Evolutionary conservation across 148 eudicot genomes (phyloP), one percentile per base, ranked within the genome.

Genomic region (Hydrangea macrophylla): DNA sequence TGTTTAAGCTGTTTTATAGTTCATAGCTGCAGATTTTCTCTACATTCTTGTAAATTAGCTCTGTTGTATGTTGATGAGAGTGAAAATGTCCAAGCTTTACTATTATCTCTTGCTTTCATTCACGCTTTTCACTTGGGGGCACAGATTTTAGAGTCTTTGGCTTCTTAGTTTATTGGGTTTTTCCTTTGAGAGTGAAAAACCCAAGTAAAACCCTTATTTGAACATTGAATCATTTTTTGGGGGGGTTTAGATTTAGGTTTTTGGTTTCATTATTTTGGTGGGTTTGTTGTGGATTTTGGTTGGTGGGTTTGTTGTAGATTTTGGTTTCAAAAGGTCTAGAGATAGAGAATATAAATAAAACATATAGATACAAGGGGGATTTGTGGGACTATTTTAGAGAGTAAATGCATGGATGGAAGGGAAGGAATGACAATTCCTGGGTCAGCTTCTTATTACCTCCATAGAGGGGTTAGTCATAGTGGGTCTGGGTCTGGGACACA

Each of bases 351-450:
- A 35, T 35, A 35, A 3, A 35, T 35, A 35, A 8, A 35, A 35
- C 5, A 48, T 18, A 48, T 48, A 48, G 53, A 22, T 5, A n/a
- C 6, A 5, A 17, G 5, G n/a, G 53, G 17, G 53, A 15, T 48
- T 1, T 48, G 59, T 65, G 66, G 18, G 44, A 7, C 33, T 15
- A 22, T 66, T 10, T n/a, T 27, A 18, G 2, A 17, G 18, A 51
- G 72, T 74, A 74, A 68, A 74, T 74, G 77, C 77, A 74, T 74
- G 77, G 77, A 74, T 74, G 77, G 76, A 36, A 73, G 76, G 33
- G 71, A 67, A 67, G 62, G 72, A 55, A 67, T 68, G 65, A 62
- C 73, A 67, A 48, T 74, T 37, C 39, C 77, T 60, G 72, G 72
- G 55, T 53, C 72, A 22, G 68, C 72, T 53, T 54, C 72, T 53